Conservation (phyloP, 768 basidiomycete genomes). For the Kwoniella shandongensis region DNA sequence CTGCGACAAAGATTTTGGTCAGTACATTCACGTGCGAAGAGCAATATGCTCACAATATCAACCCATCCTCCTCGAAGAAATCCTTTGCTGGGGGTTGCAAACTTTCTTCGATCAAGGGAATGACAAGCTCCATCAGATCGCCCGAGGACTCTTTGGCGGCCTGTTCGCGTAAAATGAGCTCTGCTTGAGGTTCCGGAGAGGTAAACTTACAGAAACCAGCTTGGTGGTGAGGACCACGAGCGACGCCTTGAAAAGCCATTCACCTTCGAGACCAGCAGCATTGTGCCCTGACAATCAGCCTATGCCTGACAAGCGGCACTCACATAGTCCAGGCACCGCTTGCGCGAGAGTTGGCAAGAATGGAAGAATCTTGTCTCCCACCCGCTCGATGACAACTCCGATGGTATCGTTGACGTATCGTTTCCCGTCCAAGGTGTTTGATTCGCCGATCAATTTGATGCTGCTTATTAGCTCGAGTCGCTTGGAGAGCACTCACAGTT, state of each 20-base stretch:
- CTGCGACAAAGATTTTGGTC: conserved; percentile 19
- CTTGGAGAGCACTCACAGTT: conserved; percentile 33
- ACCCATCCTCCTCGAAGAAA: conserved; percentile 51
- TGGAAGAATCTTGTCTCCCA: conserved; percentile 45
- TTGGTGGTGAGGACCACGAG: conserved; percentile 49
- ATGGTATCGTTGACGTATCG: conserved; percentile 46
- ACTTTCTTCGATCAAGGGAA: conserved; percentile 53
- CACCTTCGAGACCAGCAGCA: conserved; percentile 46
- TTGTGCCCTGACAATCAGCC: conserved; percentile 37
- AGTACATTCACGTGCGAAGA: not conserved
- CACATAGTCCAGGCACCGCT: conserved; percentile 49
- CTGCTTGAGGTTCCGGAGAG: not conserved
- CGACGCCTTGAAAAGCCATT: conserved; percentile 53
- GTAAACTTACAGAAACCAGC: conserved; percentile 34
- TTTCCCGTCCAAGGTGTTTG: conserved; percentile 47
- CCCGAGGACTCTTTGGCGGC: conserved; percentile 45
- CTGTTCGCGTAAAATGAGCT: conserved; percentile 16
- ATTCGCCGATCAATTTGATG: conserved; percentile 43
- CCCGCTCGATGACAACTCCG: conserved; percentile 49
- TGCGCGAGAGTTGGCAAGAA: conserved; percentile 40
- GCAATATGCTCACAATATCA: conserved; percentile 39
- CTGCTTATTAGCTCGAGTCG: conserved; percentile 20
- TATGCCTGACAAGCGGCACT: conserved; percentile 6
- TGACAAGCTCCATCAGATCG: conserved; percentile 45
- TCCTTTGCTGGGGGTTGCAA: conserved; percentile 49